Evolutionary conservation across 2,329 filamentous ascomycete species (phyloP), one percentile per base, ranked within the genome.

Genomic region (Dothistroma pini): DNA sequence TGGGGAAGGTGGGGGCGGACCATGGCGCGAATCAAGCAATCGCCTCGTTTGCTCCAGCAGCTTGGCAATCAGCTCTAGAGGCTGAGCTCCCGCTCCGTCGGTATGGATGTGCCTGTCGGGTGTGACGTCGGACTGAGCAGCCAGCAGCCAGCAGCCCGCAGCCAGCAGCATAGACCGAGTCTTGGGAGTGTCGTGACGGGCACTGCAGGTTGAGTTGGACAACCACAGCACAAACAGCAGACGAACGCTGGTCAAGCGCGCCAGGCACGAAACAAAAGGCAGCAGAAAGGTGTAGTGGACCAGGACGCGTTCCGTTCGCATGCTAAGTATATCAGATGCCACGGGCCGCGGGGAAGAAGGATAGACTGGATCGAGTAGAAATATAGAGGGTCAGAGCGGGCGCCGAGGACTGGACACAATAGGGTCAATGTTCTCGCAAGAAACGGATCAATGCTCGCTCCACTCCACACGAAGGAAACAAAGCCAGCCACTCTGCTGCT

Each of bases 1-100:
- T 67, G 65, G 8, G 71, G 64, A 25, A 74, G 61, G 56, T 71
- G 70, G 14, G 68, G 70, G 38, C 65, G 71, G 66, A 70, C 67
- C 69, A 70, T 76, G 41, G 41, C n/a, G 14, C 5, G 9, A n/a
- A 14, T 44, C 41, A 44, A 44, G 41, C 10, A 44, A 56, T 44
- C 58, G 52, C 41, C 50, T 54, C 38, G 31, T 53, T 58, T 31
- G 11, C 41, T 38, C 38, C 51, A 29, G 48, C 32, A 47, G 54
- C 54, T 56, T 49, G 54, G 54, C 54, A 19, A 19, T 49, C 48
- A 25, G 48, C 29, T 29, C 48, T 25, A 3, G 22, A 51, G 48
- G 21, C 21, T 51, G 48, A 32, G 48, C 48, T 51, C 48, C 48
- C 21, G 21, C 29, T 8, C 25, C 41, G 14, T 44, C n/a, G 5